Evolutionary conservation across 176 grass and related monocot genomes (phyloP).

Genomic region (Olyra latifolia): DNA sequence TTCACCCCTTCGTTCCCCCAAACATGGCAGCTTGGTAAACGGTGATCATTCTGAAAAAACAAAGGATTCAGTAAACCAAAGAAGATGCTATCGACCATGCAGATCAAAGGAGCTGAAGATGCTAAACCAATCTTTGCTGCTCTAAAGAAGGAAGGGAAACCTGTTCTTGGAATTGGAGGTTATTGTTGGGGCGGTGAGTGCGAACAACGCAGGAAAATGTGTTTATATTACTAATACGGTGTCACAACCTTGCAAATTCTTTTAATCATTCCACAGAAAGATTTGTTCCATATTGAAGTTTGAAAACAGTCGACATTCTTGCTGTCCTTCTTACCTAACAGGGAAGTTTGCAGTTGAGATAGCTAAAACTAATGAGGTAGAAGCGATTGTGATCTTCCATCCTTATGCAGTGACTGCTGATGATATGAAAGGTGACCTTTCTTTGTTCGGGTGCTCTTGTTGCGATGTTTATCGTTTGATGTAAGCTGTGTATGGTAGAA

Average conservation of each 20-base stretch:
- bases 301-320: not conserved
- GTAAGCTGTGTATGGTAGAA: not conserved
- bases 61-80: not conserved
- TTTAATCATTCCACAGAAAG: not conserved
- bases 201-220: not conserved
- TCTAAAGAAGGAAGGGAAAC: not conserved
- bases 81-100: not conserved
- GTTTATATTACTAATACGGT: not conserved
- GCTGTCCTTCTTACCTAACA: not conserved
- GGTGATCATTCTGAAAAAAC: not conserved
- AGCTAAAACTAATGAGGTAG: not conserved
- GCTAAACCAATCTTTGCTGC: conserved; percentile 14
- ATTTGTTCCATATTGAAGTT: not conserved
- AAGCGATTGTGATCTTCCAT: not conserved
- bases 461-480: not conserved
- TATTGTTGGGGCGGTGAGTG: conserved; percentile 34
- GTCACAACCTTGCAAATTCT: not conserved
- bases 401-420: not conserved
- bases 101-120: conserved; percentile 23
- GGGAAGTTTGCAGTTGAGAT: conserved; percentile 8
- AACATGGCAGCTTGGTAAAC: not conserved
- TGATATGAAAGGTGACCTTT: conserved; percentile 12
- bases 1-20: not conserved
- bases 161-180: conserved; percentile 18
- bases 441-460: not conserved